Evolutionary conservation across 2,329 filamentous ascomycete species (phyloP).

Genomic region (Aspergillus pseudoviridinutans): DNA sequence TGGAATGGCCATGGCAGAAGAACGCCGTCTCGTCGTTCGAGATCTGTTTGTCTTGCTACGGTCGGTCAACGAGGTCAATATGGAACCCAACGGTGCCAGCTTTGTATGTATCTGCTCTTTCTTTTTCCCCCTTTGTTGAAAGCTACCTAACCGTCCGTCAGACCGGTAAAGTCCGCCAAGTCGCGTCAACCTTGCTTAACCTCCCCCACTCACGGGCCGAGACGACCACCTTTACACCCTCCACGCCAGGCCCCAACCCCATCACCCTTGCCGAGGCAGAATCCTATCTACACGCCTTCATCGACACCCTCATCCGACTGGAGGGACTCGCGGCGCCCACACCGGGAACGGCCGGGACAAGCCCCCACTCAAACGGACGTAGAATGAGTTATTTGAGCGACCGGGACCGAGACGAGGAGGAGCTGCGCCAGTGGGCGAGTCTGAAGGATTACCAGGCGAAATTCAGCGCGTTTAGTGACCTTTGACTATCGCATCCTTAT

Average conservation of each 20-base stretch:
- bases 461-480: constrained; percentile 50
- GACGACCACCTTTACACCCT: constrained; percentile 37
- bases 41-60: constrained; percentile 71
- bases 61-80: constrained; percentile 77
- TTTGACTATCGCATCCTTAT: constrained; percentile 13
- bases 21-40: constrained; percentile 77
- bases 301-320: constrained; percentile 70
- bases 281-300: constrained; percentile 66
- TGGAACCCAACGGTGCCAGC: constrained; percentile 67
- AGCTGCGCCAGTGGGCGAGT: constrained; percentile 73
- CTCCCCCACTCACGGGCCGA: constrained; percentile 40
- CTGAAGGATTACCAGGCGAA: constrained; percentile 72
- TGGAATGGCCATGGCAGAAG: constrained; percentile 64
- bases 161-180: constrained; percentile 80
- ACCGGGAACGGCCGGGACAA: constrained; percentile 25
- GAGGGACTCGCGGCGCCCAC: constrained; percentile 53
- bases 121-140: background rate
- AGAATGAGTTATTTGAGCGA: constrained; percentile 36
- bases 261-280: constrained; percentile 54
- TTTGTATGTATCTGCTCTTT: constrained; percentile 51
- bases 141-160: constrained; percentile 23
- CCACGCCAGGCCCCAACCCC: constrained; percentile 23
- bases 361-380: constrained; percentile 25
- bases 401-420: constrained; percentile 67
- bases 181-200: constrained; percentile 74